phyloP scores from a whole-genome alignment of 176 grass and related monocot species.

The Eragrostis curvula region DNA sequence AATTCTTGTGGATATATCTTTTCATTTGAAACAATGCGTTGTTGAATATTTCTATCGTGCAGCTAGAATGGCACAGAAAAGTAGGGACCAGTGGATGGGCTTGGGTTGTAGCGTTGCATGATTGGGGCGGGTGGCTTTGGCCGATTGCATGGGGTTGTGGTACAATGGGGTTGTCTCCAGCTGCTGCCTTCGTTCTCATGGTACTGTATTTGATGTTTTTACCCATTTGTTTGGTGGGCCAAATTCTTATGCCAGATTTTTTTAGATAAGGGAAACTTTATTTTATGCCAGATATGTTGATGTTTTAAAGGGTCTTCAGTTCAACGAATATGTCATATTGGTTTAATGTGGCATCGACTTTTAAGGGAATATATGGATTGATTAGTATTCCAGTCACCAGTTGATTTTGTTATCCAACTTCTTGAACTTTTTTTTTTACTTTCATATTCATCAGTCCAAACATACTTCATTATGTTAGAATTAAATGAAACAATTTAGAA shows the following conservation, averaged over 20 bases:
- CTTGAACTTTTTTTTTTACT: not conserved
- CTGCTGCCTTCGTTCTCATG: slow-evolving; percentile 42
- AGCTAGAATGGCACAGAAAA: slow-evolving; percentile 10
- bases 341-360: too few species aligned
- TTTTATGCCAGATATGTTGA: not conserved
- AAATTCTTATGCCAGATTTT: slow-evolving; percentile 5
- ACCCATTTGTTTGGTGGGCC: slow-evolving; percentile 27
- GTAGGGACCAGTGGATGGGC: slow-evolving; percentile 31
- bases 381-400: not conserved
- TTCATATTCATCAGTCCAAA: not conserved
- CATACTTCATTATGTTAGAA: not conserved
- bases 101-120: slow-evolving; percentile 35
- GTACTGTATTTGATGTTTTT: slow-evolving; percentile 39
- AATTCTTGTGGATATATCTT: too few species aligned
- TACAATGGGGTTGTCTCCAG: slow-evolving; percentile 42
- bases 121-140: slow-evolving; percentile 27
- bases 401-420: not conserved
- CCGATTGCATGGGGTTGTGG: slow-evolving; percentile 3
- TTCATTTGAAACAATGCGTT: not conserved
- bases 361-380: not conserved
- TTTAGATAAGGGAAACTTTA: too few species aligned
- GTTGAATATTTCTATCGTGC: not conserved
- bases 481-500: not conserved
- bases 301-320: not conserved
- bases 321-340: not conserved